Evolutionary conservation across 345 rosid species (phyloP).

Genomic region (Eucalyptus albens): DNA sequence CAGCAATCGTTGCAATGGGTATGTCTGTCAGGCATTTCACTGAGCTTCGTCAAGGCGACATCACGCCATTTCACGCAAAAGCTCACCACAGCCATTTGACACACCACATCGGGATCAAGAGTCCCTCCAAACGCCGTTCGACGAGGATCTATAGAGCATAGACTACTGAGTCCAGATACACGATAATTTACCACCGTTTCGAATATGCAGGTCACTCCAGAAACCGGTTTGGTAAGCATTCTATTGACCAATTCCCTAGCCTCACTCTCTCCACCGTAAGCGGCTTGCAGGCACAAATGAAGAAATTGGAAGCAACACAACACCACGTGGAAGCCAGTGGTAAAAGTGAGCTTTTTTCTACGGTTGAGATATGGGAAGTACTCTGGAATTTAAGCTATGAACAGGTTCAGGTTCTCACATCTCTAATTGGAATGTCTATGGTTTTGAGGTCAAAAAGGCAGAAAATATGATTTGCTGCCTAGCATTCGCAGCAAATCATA

Average conservation of each 20-base stretch:
- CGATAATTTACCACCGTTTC: constrained; percentile 27
- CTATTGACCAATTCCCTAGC: constrained; percentile 26
- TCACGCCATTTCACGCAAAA: constrained; percentile 57
- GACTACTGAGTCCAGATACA: constrained; percentile 38
- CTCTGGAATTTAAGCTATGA: constrained; percentile 40
- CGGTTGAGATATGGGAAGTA: constrained; percentile 26
- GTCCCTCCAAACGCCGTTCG: constrained; percentile 16
- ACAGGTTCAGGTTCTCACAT: constrained; percentile 30
- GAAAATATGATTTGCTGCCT: background rate
- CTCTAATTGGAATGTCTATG: constrained; percentile 16
- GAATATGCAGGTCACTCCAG: constrained; percentile 37
- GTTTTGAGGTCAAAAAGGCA: background rate
- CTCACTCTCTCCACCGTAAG: background rate
- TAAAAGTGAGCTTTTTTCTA: constrained; percentile 30
- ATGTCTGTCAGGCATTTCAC: constrained; percentile 36
- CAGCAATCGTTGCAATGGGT: constrained; percentile 37
- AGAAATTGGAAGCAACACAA: constrained; percentile 30
- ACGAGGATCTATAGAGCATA: constrained; percentile 4
- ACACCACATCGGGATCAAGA: constrained; percentile 35
- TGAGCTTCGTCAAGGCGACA: constrained; percentile 23
- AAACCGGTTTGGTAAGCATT: constrained; percentile 22
- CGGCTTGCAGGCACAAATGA: constrained; percentile 29
- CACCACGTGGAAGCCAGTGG: constrained; percentile 9
- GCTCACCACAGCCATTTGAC: constrained; percentile 40
- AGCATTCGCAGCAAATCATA: background rate